Evolutionary conservation across 345 rosid species (phyloP).

Genomic region (Hypericum androsaemum): DNA sequence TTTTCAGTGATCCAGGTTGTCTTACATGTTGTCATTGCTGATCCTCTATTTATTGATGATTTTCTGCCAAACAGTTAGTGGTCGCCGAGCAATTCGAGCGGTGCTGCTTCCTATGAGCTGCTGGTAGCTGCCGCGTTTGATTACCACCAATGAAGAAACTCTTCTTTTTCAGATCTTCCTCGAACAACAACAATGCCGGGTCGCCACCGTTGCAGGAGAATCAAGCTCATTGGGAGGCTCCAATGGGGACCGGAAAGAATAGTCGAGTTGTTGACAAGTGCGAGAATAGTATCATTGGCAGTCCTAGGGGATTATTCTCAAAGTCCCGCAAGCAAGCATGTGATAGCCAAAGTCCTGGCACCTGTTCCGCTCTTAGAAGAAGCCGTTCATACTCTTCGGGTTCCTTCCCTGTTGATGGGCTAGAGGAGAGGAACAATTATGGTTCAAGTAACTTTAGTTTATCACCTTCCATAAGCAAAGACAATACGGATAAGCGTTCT

Average conservation of each 20-base stretch:
- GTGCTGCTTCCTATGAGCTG: too few relatives aligned
- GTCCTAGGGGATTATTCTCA: conserved; percentile 29
- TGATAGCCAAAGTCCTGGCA: conserved; percentile 32
- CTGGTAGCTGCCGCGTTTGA: too few relatives aligned
- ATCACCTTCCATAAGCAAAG: conserved; percentile 30
- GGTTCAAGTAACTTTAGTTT: conserved; percentile 28
- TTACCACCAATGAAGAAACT: conserved; percentile 62
- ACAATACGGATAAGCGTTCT: conserved; percentile 19
- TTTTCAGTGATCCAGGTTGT: too few relatives aligned
- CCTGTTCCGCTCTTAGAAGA: conserved; percentile 49
- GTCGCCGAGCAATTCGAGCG: too few relatives aligned
- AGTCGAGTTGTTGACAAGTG: conserved; percentile 26
- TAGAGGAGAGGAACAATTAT: conserved; percentile 24
- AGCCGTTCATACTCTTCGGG: conserved; percentile 77
- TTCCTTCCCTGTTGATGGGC: conserved; percentile 38
- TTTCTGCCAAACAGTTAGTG: too few relatives aligned
- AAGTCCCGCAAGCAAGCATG: conserved; percentile 41
- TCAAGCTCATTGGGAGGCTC: conserved; percentile 31
- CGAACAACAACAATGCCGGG: conserved; percentile 25
- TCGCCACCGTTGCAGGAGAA: conserved; percentile 37
- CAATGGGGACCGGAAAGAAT: conserved; percentile 25
- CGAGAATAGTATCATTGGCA: conserved; percentile 20
- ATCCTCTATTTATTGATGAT: too few relatives aligned
- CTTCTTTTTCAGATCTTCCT: conserved; percentile 59
- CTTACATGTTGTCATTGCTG: too few relatives aligned